phyloP scores from a whole-genome alignment of 208 protist species.

The Naegleria fowleri region DNA sequence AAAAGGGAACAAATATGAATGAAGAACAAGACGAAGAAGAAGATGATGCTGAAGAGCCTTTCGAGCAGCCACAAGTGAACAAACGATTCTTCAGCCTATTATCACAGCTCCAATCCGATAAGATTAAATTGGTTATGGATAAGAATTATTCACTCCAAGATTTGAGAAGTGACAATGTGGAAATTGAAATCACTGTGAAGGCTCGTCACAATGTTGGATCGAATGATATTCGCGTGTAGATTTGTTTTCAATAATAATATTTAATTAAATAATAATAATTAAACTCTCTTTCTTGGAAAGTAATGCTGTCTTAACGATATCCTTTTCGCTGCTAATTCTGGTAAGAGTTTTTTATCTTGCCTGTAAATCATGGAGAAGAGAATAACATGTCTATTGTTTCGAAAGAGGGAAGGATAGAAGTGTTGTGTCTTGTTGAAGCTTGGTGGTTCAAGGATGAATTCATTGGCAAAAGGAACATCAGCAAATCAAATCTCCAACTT shows the following conservation, averaged over 20 bases:
- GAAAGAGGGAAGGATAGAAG: no score
- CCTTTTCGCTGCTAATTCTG: no score
- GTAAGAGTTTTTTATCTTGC: no score
- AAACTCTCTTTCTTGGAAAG: no score
- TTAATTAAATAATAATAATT: no score
- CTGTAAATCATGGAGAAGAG: no score
- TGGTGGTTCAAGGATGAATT: no score
- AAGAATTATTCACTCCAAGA: not conserved
- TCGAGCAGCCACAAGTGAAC: not conserved
- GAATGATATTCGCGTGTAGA: no score
- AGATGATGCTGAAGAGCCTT: not conserved
- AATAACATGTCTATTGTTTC: no score
- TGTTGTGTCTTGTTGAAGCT: no score
- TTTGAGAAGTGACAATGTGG: not conserved
- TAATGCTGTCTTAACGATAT: no score
- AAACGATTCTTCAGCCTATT: not conserved
- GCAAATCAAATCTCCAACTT: slow-evolving; percentile 63
- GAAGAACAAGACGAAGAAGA: not conserved
- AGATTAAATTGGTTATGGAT: not conserved
- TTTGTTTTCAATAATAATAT: no score
- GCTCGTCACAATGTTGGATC: not conserved
- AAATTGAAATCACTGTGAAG: not conserved
- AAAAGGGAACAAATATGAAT: not conserved
- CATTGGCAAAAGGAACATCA: slow-evolving; percentile 51
- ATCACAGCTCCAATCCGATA: not conserved